These are phyloP conservation scores for Hortaea werneckii DNA, from an alignment of 2,329 filamentous ascomycete species.

Conservation along the genomic window DNA sequence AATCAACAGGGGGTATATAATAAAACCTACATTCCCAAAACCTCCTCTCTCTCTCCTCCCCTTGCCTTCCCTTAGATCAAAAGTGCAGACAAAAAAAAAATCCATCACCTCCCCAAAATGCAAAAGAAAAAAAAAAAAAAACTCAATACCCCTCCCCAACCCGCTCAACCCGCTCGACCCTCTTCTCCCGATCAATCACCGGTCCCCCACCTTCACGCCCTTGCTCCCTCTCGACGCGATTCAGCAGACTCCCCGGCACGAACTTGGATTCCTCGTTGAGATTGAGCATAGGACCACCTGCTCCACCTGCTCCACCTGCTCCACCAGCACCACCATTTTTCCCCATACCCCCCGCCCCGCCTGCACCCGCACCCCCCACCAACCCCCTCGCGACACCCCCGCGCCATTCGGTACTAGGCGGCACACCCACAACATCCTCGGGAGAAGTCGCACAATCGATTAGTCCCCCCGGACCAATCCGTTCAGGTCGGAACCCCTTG, in stretches of 20 bases:
- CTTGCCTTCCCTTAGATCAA: no score
- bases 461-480: slow-evolving; percentile 29
- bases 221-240: slow-evolving; percentile 30
- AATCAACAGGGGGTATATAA: no score
- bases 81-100: no score
- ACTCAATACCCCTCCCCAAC: not conserved
- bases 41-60: no score
- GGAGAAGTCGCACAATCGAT: slow-evolving; percentile 37
- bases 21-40: no score
- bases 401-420: slow-evolving; percentile 36
- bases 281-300: slow-evolving; percentile 39
- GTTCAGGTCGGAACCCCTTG: slow-evolving; percentile 36
- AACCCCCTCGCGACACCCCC: slow-evolving; percentile 25
- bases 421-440: slow-evolving; percentile 32
- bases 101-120: no score
- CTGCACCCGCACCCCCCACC: slow-evolving; percentile 37
- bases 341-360: slow-evolving; percentile 29
- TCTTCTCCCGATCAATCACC: not conserved
- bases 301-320: slow-evolving; percentile 34
- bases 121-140: no score
- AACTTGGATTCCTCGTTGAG: slow-evolving; percentile 33
- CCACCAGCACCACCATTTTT: slow-evolving; percentile 36
- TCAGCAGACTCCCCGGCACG: slow-evolving; percentile 39
- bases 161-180: not conserved
- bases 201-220: no score